phyloP scores from a whole-genome alignment of 2,329 filamentous ascomycete species.

The Microcyclosporella mali region DNA sequence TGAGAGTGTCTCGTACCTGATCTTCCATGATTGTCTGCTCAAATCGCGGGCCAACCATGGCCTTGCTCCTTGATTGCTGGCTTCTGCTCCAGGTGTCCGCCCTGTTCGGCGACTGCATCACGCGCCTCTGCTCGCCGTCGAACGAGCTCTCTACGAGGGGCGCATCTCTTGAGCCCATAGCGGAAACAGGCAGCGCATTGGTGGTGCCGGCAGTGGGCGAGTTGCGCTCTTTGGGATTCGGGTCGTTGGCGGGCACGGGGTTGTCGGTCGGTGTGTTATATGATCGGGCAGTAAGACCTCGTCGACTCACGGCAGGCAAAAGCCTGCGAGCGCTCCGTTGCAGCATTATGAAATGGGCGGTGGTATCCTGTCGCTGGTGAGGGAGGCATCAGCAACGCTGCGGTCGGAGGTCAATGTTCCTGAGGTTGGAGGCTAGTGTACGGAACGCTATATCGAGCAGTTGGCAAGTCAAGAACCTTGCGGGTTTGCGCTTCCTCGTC shows the following conservation, averaged over 20 bases:
- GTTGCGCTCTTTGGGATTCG: constrained; percentile 44
- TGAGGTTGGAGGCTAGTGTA: too few relatives aligned
- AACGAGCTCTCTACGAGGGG: constrained; percentile 51
- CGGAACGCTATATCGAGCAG: too few relatives aligned
- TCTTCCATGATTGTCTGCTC: constrained; percentile 92
- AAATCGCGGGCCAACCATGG: constrained; percentile 91
- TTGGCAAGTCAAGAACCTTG: too few relatives aligned
- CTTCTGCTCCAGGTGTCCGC: constrained; percentile 73
- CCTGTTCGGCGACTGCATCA: constrained; percentile 81
- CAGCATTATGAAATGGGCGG: constrained; percentile 18
- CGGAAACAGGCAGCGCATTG: constrained; percentile 52
- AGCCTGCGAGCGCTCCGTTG: constrained; percentile 23
- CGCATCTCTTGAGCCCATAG: constrained; percentile 45
- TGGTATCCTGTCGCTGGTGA: neutral
- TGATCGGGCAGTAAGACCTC: constrained; percentile 10
- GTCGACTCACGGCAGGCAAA: constrained; percentile 18
- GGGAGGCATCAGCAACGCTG: too few relatives aligned
- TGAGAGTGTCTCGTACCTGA: too few relatives aligned
- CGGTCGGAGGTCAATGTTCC: too few relatives aligned
- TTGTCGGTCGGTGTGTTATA: constrained; percentile 32
- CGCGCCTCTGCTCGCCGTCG: constrained; percentile 51
- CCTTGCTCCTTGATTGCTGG: constrained; percentile 72
- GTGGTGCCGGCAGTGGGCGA: constrained; percentile 51
- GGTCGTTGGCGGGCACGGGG: constrained; percentile 58
- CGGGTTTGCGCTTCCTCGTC: too few relatives aligned